Percentiles rank a stretch among this genome's conserved stretches.
Evolutionary conservation across 768 basidiomycete genomes (phyloP).

Genomic region (Rickenella mellea): DNA sequence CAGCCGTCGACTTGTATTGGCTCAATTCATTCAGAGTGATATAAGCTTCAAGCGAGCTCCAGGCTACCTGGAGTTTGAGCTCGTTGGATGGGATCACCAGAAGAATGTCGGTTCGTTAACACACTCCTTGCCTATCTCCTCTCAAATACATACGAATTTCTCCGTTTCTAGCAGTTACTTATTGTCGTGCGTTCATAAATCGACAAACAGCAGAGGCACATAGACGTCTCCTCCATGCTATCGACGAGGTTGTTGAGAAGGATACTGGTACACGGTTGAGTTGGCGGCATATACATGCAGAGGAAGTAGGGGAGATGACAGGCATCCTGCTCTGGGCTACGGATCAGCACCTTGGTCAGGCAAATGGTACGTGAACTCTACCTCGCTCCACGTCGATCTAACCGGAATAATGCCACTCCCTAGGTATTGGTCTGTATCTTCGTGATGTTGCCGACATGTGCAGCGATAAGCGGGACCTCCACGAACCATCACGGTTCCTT

Average conservation of each 20-base stretch:
- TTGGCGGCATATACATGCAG: constrained; percentile 16
- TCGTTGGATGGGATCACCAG: constrained; percentile 12
- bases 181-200: constrained; percentile 12
- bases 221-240: constrained; percentile 10
- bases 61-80: constrained; percentile 20
- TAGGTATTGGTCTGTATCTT: constrained; percentile 15
- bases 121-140: background rate
- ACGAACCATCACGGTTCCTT: too few species aligned
- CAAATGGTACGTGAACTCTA: constrained; percentile 10
- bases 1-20: constrained; percentile 9
- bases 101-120: constrained; percentile 12
- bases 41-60: constrained; percentile 18
- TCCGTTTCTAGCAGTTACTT: constrained; percentile 15
- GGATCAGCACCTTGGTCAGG: constrained; percentile 13
- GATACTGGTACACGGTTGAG: constrained; percentile 13
- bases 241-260: constrained; percentile 13
- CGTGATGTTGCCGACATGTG: constrained; percentile 1
- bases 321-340: constrained; percentile 8
- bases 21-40: constrained; percentile 18
- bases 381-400: constrained; percentile 6
- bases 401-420: background rate
- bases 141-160: background rate
- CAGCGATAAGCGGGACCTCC: too few species aligned
- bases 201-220: constrained; percentile 14
- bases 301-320: constrained; percentile 4